phyloP scores from a whole-genome alignment of 768 basidiomycete species.

The Panaeolus cyanescens region DNA sequence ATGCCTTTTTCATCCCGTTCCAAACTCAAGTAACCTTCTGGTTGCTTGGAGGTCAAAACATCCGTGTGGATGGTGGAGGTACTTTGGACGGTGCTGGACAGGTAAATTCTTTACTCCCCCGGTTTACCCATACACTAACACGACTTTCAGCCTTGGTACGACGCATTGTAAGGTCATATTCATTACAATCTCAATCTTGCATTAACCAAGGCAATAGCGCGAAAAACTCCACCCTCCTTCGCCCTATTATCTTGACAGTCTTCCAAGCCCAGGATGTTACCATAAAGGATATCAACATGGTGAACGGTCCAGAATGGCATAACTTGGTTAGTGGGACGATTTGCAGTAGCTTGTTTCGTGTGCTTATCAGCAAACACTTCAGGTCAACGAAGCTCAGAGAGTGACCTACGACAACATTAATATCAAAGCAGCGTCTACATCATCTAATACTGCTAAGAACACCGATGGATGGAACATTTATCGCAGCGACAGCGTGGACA shows the following conservation, averaged over 20 bases:
- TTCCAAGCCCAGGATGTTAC: conserved; percentile 50
- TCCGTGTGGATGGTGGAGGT: conserved; percentile 57
- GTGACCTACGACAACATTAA: conserved; percentile 48
- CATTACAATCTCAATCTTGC: not conserved
- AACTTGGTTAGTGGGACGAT: conserved; percentile 38
- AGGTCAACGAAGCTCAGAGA: conserved; percentile 51
- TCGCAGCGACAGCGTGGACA: conserved; percentile 50
- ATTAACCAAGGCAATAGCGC: conserved; percentile 27
- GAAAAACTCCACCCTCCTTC: conserved; percentile 44
- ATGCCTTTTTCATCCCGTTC: conserved; percentile 54
- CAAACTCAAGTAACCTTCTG: conserved; percentile 58
- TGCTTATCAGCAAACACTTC: not conserved
- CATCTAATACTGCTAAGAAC: conserved; percentile 43
- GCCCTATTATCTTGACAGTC: conserved; percentile 59
- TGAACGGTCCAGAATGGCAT: conserved; percentile 55
- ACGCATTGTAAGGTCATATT: conserved; percentile 40
- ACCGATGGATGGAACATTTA: conserved; percentile 71
- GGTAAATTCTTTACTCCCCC: conserved; percentile 24
- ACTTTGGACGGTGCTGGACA: conserved; percentile 68
- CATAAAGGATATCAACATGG: conserved; percentile 48
- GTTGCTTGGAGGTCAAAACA: conserved; percentile 52
- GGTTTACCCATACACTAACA: not conserved
- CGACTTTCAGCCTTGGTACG: conserved; percentile 56
- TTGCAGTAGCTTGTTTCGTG: not conserved
- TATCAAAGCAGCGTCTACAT: conserved; percentile 47